These are phyloP conservation scores for Euptelea pleiosperma DNA, from an alignment of 164 flowering plant genomes.

Conservation along the genomic window DNA sequence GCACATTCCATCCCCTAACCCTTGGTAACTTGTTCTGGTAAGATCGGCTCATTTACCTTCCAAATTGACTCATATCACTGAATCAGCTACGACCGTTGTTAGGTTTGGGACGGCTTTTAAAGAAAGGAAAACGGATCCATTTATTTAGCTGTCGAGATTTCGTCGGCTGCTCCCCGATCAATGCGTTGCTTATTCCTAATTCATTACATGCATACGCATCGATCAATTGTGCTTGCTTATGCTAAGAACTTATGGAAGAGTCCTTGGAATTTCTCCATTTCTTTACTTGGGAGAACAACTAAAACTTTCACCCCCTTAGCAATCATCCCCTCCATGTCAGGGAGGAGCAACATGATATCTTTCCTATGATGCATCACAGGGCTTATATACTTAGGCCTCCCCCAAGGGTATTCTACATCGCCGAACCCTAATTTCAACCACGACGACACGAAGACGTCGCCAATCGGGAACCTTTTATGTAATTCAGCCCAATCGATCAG, in stretches of 20 bases:
- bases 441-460: constrained; percentile 59
- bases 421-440: constrained; percentile 75
- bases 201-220: too few species aligned
- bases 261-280: constrained; percentile 32
- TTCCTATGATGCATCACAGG: constrained; percentile 53
- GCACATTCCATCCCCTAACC: not conserved
- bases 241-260: constrained; percentile 34
- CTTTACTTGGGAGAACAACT: constrained; percentile 36
- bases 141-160: too few species aligned
- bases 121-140: too few species aligned
- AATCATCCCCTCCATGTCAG: constrained; percentile 26
- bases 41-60: not conserved
- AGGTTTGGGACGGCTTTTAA: too few species aligned
- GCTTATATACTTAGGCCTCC: constrained; percentile 52
- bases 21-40: not conserved
- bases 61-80: not conserved
- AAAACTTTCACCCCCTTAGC: constrained; percentile 32
- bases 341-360: constrained; percentile 55
- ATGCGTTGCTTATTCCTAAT: too few species aligned
- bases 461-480: constrained; percentile 55
- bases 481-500: constrained; percentile 69
- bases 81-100: too few species aligned
- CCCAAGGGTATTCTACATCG: constrained; percentile 69
- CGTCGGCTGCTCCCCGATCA: too few species aligned
- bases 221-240: too few species aligned